Conservation (phyloP, 805 yeast genomes). For the Barnettozyma salicaria region DNA sequence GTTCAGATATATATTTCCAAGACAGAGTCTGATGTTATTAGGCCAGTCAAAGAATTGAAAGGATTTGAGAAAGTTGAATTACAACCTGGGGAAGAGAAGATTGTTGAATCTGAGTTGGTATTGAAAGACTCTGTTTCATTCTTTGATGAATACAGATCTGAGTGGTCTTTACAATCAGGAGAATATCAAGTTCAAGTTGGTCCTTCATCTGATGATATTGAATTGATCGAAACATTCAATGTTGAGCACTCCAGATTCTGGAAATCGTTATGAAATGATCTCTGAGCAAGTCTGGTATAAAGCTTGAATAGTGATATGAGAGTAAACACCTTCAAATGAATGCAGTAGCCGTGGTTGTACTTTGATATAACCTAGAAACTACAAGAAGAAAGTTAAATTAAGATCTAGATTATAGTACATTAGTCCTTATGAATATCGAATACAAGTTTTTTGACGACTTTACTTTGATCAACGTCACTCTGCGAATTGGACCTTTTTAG, state of each 20-base stretch:
- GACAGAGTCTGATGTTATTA: slow-evolving; percentile 29
- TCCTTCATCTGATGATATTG: slow-evolving; percentile 28
- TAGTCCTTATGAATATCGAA: slow-evolving; percentile 23
- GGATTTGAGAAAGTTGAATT: slow-evolving; percentile 47
- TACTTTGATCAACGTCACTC: slow-evolving; percentile 16
- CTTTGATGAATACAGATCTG: slow-evolving; percentile 41
- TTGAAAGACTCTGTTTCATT: slow-evolving; percentile 45
- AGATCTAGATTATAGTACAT: not conserved
- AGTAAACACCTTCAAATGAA: too few species aligned
- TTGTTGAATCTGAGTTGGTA: slow-evolving; percentile 32
- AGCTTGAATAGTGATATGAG: too few species aligned
- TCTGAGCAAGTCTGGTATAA: too few species aligned
- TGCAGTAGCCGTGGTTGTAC: too few species aligned
- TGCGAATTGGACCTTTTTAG: slow-evolving; percentile 22
- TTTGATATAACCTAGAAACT: too few species aligned
- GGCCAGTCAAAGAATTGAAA: slow-evolving; percentile 57
- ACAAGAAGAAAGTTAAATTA: too few species aligned
- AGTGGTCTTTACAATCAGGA: slow-evolving; percentile 50
- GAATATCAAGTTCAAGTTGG: slow-evolving; percentile 44
- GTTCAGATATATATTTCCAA: slow-evolving; percentile 47
- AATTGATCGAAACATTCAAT: slow-evolving; percentile 21
- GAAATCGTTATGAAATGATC: slow-evolving; percentile 16
- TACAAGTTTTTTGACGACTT: slow-evolving; percentile 22
- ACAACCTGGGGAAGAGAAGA: slow-evolving; percentile 36
- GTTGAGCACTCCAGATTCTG: slow-evolving; percentile 23